phyloP scores from a whole-genome alignment of 2,329 filamentous ascomycete genomes.

The Diaporthe ilicicola region DNA sequence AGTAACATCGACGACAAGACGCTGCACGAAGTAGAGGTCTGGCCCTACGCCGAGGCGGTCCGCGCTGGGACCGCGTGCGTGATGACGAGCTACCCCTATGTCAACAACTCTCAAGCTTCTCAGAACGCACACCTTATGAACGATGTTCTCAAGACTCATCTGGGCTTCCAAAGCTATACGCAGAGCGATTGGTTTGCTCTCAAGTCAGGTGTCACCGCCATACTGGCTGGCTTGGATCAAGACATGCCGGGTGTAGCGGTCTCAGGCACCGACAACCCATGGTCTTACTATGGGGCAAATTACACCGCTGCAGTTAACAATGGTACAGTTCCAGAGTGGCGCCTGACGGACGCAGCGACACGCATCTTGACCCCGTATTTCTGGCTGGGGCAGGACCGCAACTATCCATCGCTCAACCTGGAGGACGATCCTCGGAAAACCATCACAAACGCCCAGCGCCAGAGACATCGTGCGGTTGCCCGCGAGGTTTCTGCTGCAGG shows the following conservation, averaged over 20 bases:
- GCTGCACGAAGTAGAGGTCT: constrained; percentile 69
- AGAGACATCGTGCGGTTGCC: neutral
- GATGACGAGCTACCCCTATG: neutral
- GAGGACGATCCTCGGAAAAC: neutral
- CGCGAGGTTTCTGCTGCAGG: neutral
- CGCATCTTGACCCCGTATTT: neutral
- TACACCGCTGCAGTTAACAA: neutral
- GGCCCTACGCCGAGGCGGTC: constrained; percentile 2
- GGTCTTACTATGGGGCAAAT: neutral
- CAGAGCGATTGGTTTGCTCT: neutral
- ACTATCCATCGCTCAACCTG: neutral
- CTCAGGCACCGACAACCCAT: neutral
- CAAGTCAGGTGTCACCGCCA: neutral
- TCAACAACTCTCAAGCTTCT: neutral
- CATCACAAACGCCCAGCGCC: neutral
- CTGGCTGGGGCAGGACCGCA: neutral
- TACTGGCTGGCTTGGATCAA: neutral
- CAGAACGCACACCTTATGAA: neutral
- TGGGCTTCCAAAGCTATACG: neutral
- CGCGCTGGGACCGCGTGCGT: neutral
- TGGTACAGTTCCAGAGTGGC: neutral
- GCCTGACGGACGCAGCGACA: neutral
- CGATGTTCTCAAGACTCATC: neutral
- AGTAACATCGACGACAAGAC: constrained; percentile 41
- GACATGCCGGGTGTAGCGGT: neutral